phyloP scores from a whole-genome alignment of 176 grass and related monocot genomes.

The Calamus simplicifolius region DNA sequence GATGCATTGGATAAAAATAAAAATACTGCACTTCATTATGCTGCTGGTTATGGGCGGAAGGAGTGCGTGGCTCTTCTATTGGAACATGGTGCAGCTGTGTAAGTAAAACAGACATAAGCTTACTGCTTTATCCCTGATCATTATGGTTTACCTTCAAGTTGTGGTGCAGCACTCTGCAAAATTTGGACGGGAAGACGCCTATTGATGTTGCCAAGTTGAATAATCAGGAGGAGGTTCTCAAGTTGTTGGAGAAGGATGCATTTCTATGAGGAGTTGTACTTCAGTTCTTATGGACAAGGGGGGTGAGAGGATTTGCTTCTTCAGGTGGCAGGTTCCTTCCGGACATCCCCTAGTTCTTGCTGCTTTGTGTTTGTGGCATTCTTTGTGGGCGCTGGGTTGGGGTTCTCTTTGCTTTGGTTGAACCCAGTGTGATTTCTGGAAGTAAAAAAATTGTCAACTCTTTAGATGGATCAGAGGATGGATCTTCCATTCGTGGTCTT shows the following conservation, averaged over 20 bases:
- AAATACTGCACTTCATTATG: conserved; percentile 86
- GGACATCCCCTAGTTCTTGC: too few species aligned
- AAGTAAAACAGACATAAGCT: conserved; percentile 9
- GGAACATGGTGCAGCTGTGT: conserved; percentile 68
- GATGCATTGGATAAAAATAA: conserved; percentile 88
- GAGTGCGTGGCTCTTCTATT: conserved; percentile 74
- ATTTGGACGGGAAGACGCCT: conserved; percentile 80
- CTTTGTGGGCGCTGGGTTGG: too few species aligned
- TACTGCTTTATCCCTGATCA: background rate
- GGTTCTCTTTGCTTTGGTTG: too few species aligned
- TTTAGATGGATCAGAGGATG: too few species aligned
- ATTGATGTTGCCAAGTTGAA: conserved; percentile 90
- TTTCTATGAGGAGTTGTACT: conserved; percentile 37
- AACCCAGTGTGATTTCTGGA: too few species aligned
- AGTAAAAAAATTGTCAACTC: too few species aligned
- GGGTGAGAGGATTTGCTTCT: too few species aligned
- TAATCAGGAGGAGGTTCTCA: conserved; percentile 80
- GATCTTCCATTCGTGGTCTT: too few species aligned
- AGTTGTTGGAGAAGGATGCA: conserved; percentile 90
- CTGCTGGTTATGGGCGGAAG: conserved; percentile 78
- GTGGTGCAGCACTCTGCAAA: conserved; percentile 43
- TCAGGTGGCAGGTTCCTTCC: too few species aligned
- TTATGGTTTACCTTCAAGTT: background rate
- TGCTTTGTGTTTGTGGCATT: too few species aligned
- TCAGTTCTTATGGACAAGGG: background rate